Evolutionary conservation across 2,329 filamentous ascomycete genomes (phyloP), one percentile per base, ranked within the genome.

Genomic region (Beauveria pseudobassiana): DNA sequence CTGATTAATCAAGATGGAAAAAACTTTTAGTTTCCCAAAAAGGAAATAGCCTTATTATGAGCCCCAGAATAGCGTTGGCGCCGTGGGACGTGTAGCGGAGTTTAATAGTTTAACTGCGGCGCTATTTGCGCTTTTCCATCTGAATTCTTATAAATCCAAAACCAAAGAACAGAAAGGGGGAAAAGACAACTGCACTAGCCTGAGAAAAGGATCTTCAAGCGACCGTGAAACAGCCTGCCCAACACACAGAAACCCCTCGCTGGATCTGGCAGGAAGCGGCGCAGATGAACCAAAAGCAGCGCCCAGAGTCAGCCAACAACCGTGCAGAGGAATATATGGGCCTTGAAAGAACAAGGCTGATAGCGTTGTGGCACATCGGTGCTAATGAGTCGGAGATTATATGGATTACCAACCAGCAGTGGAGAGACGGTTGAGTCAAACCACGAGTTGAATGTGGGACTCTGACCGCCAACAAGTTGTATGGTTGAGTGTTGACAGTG

Each of bases 1-100:
- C 34, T 50, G 56, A 59, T 43, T 59, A 59, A 50, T 59, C 56
- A 59, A 51, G 38, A n/a, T 22, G 10, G 2, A n/a, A 50, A 49
- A 50, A 42, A 24, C 18, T 5, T 14, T 34, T 34, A 34, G 30
- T 14, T 34, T 5, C 28, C 30, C n/a, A 9, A 14, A 50, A 20
- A 26, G 55, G 34, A 42, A 40, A 34, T 4, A 22, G 30, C n/a
- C 16, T 34, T 30, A 2, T 42, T 30, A 2, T 42, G 28, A 12
- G 22, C 5, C 6, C 8, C 18, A 50, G 30, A 46, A 59, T 43
- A 22, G 56, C 46, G 30, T 34, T 34, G 30, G 30, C 30, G 22
- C 10, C 34, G 12, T 38, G 12, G 12, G 5, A 38, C 12, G 0
- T 18, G 10, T 24, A 9, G 24, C 56, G 56, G 56, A 50, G 56